These are phyloP conservation scores for Dentipellis fragilis DNA, from an alignment of 768 basidiomycete species.

Conservation along the genomic window DNA sequence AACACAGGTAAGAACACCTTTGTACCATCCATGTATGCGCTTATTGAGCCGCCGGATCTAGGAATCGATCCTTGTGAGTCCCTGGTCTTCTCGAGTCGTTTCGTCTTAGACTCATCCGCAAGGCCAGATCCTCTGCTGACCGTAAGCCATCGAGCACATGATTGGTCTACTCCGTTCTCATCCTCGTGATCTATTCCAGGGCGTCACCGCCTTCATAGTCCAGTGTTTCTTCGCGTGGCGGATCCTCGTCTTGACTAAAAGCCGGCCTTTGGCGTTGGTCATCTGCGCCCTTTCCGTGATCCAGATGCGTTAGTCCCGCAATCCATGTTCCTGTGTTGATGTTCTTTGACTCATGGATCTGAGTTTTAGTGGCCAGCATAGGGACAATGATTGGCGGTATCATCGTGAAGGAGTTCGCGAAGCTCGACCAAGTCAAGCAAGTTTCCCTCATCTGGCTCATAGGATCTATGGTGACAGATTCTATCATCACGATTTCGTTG, in stretches of 20 bases:
- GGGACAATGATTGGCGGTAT: conserved; percentile 22
- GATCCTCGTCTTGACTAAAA: conserved; percentile 25
- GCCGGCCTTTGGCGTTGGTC: conserved; percentile 16
- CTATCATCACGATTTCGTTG: conserved; percentile 33
- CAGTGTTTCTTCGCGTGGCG: conserved; percentile 41
- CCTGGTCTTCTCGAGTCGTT: too few relatives aligned
- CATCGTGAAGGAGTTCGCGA: conserved; percentile 22
- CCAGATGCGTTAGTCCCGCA: conserved; percentile 18
- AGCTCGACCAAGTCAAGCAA: conserved; percentile 17
- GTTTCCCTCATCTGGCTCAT: conserved; percentile 32
- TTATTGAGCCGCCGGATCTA: too few relatives aligned
- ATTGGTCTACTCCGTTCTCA: too few relatives aligned
- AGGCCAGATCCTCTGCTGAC: too few relatives aligned
- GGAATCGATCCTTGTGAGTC: too few relatives aligned
- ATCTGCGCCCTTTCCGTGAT: conserved; percentile 19
- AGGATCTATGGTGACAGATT: conserved; percentile 29
- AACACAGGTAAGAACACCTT: too few relatives aligned
- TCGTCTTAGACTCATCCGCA: too few relatives aligned
- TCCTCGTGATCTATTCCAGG: too few relatives aligned
- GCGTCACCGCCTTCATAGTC: conserved; percentile 32
- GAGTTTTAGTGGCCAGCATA: conserved; percentile 24
- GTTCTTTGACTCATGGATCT: neutral
- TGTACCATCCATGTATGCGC: too few relatives aligned
- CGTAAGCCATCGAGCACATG: too few relatives aligned
- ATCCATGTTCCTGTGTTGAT: too few relatives aligned